Base-by-base conservation (phyloP, 768 basidiomycete genomes). In the Tubosaeta sp. region DNA sequence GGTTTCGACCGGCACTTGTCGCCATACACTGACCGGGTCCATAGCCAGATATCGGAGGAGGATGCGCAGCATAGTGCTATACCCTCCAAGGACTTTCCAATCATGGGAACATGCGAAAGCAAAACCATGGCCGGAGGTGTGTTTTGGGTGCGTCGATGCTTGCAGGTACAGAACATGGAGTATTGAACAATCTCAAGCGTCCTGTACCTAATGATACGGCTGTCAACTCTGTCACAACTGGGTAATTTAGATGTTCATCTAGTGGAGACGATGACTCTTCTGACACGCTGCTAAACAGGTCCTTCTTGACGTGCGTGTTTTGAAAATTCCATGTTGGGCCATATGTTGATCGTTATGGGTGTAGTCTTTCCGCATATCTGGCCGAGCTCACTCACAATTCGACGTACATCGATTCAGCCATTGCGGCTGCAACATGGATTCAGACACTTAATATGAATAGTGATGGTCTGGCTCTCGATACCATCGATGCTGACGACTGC, bases 91-190 rank as follows among this genome's bases (percentile, higher is more conserved):
- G 59, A 56, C 6, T 77, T 77, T 48, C 58, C 63, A 4, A 58
- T 80, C 24, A 59, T 67, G 36, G 66, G 68, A 4, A 73, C 73
- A 10, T 82, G 80, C 49, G 69, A 73, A 21, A 76, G 74, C 45
- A 75, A 61, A 19, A 73, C 75, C 12, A 80, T 79, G 76, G 76
- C 73, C 6, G 79, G 79, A 3, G 77, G 76, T 9, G 79, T 81
- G 16, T 82, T 81, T 57, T 80, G 79, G 78, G 77, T 77, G 55
- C 42, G 67, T 47, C 14, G 14, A 12, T 32, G 43, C 31, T 2
- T 16, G 16, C 2, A 22, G 19, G 10, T 19, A 9, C n/a, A n/a
- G 30, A 6, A 19, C 21, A n/a, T 16, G 9, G 13, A 19, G 18
- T 32, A 24, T 11, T 46, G 42, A 52, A 32, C 2, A 34, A 16